These are phyloP conservation scores for Russula sp. DNA, from an alignment of 768 basidiomycete species.

Conservation along the genomic window DNA sequence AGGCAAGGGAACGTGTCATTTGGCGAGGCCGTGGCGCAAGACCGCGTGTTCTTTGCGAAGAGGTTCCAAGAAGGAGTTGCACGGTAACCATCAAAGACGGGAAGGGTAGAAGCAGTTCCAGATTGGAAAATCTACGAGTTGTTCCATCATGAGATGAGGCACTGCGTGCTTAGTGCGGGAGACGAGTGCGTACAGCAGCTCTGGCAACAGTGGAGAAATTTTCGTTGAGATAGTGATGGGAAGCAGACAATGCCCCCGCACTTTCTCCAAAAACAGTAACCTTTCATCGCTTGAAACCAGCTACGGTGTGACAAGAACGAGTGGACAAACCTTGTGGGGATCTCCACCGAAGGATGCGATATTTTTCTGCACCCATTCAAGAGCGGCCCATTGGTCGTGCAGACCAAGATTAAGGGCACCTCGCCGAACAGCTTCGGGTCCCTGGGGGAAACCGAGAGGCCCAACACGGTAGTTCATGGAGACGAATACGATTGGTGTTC, in stretches of 20 bases:
- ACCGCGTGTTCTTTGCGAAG: constrained; percentile 41
- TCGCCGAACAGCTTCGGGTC: constrained; percentile 41
- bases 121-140: constrained; percentile 45
- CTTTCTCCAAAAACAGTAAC: constrained; percentile 43
- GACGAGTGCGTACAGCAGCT: constrained; percentile 29
- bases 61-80: constrained; percentile 41
- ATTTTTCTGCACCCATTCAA: constrained; percentile 36
- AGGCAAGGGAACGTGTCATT: constrained; percentile 41
- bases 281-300: constrained; percentile 16
- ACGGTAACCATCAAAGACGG: constrained; percentile 36
- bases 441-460: constrained; percentile 48
- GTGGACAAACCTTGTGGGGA: constrained; percentile 25
- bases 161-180: neutral
- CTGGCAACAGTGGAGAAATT: constrained; percentile 32
- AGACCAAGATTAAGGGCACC: constrained; percentile 47
- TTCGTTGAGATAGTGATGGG: constrained; percentile 36
- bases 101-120: constrained; percentile 37
- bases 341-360: constrained; percentile 37
- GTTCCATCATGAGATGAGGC: neutral
- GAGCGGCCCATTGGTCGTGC: constrained; percentile 42
- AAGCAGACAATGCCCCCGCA: constrained; percentile 41
- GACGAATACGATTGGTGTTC: constrained; percentile 44
- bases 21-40: constrained; percentile 35
- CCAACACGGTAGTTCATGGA: constrained; percentile 52
- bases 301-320: neutral